Evolutionary conservation across 352 stramenopile species (phyloP), one percentile per base, ranked within the genome.

Genomic region (Phytophthora sp.): DNA sequence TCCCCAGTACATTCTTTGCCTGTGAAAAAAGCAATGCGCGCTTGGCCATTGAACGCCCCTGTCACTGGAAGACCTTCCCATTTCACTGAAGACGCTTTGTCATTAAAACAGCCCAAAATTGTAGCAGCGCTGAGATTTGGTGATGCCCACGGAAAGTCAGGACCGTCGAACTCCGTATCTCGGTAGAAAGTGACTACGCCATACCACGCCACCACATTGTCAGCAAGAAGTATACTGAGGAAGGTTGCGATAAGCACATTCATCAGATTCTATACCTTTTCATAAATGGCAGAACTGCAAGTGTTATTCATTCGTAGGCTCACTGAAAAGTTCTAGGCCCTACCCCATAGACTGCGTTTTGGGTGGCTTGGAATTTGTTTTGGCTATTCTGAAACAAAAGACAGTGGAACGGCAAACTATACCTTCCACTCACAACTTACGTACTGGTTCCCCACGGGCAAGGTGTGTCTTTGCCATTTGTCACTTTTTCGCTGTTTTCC

Each of bases 381-480:
- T 32, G 28, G 11, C 11, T 32, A n/a, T n/a, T 35, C 9, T 15
- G 30, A 35, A 35, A 35, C 3, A n/a, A n/a, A 38, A 38, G 9
- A 7, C 32, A 38, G 9, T 7, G n/a, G n/a, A 38, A 18, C 12
- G n/a, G 5, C 10, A 38, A 18, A 38, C 2, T 18, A n/a, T n/a
- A 6, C 11, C 30, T 9, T 17, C 12, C 32, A 15, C 18, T 18
- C 32, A n/a, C 31, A 35, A 35, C 30, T 13, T 35, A 9, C 30
- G 11, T n/a, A 37, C 42, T 60, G 3, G 61, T 69, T 7, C 64
- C 56, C 64, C 53, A 69, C 7, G 52, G 53, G 32, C 65, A 69
- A 7, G 53, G 52, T 41, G 44, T 54, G 6, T 67, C 57, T 13
- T 54, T 31, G 10, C 59, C 59, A 15, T 59, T 55, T 10, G 8